Evolutionary conservation across 495 filamentous ascomycete genomes (phyloP).

Genomic region (Opeltia flavorubescens): DNA sequence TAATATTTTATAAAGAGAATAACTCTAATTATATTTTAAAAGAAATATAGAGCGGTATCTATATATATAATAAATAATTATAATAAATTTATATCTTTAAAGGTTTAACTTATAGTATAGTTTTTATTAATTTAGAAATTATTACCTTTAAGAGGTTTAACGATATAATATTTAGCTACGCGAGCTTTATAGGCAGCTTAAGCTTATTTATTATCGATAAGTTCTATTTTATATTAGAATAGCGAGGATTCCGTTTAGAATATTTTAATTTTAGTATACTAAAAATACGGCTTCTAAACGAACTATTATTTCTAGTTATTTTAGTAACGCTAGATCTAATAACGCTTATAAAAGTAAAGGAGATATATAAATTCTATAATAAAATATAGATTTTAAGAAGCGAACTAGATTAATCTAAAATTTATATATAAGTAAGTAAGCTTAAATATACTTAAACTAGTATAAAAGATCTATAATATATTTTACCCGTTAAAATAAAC

Average conservation of each 20-base stretch:
- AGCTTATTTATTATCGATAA: slow-evolving; percentile 3
- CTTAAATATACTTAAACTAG: background rate
- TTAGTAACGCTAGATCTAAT: background rate
- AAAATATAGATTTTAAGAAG: background rate
- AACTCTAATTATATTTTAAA: background rate
- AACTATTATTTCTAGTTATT: slow-evolving; percentile 1
- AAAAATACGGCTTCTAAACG: background rate
- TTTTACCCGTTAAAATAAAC: background rate
- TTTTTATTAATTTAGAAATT: slow-evolving; percentile 10
- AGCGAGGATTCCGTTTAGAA: background rate
- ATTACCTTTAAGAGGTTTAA: slow-evolving; percentile 1
- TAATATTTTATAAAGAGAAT: background rate
- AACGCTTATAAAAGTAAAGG: background rate
- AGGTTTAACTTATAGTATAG: slow-evolving; percentile 1
- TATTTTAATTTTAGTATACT: background rate
- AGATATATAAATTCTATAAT: background rate
- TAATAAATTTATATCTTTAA: background rate
- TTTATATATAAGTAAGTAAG: background rate
- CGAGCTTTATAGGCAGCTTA: slow-evolving; percentile 3
- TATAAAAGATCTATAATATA: background rate
- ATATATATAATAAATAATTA: background rate
- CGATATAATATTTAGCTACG: background rate
- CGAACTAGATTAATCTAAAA: no score
- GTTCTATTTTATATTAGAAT: slow-evolving; percentile 1
- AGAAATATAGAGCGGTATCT: background rate